Evolutionary conservation across 1,139 yeast species (phyloP).

Genomic region (Eremothecium cymbalariae): DNA sequence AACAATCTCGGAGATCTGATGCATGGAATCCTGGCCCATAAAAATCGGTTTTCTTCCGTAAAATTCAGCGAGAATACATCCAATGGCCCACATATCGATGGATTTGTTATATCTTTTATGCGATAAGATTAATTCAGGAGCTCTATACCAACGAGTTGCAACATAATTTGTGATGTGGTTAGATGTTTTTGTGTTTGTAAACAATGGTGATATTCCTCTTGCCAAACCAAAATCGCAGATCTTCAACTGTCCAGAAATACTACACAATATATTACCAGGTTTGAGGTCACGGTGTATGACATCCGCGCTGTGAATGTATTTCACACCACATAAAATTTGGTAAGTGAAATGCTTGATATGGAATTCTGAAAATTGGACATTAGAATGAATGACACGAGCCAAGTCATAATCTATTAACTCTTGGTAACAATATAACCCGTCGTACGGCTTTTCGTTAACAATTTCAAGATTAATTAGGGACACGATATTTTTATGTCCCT

Average conservation of each 20-base stretch:
- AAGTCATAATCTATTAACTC: conserved; percentile 78
- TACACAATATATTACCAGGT: conserved; percentile 78
- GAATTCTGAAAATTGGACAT: conserved; percentile 71
- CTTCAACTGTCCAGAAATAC: conserved; percentile 59
- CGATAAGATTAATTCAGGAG: conserved; percentile 78
- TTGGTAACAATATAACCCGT: conserved; percentile 78
- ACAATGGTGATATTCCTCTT: conserved; percentile 53
- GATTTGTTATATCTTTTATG: conserved; percentile 46
- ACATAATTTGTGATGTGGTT: conserved; percentile 71
- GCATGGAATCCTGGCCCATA: conserved; percentile 57
- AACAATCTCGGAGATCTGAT: conserved; percentile 56
- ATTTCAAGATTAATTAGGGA: conserved; percentile 67
- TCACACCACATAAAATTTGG: conserved; percentile 72
- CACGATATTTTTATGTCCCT: conserved; percentile 75
- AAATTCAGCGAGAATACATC: conserved; percentile 70
- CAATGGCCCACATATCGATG: conserved; percentile 76
- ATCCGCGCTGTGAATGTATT: conserved; percentile 77
- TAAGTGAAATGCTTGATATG: conserved; percentile 70
- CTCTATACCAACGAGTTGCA: conserved; percentile 93
- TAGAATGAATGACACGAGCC: conserved; percentile 66
- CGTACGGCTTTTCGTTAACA: conserved; percentile 56
- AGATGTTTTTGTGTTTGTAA: conserved; percentile 25
- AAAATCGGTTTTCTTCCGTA: conserved; percentile 69
- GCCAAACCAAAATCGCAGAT: conserved; percentile 89
- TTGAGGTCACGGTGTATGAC: conserved; percentile 80